Conservation (phyloP, 2,329 filamentous ascomycete species). For the Phialophora expanda region DNA sequence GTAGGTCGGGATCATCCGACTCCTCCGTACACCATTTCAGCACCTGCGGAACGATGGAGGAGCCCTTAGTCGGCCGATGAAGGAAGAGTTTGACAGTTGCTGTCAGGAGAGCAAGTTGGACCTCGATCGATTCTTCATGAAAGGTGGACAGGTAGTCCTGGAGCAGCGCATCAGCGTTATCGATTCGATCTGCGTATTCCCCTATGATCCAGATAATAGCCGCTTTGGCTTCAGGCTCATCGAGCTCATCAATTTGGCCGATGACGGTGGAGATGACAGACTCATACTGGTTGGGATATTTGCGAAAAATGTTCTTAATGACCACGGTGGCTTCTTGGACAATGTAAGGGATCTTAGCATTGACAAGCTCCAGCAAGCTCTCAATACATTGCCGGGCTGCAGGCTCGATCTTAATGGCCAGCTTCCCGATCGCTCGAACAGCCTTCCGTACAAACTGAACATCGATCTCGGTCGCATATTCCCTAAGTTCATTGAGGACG, state of each 20-base stretch:
- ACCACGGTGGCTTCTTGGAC: slow-evolving; percentile 98
- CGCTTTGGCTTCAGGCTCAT: slow-evolving; percentile 96
- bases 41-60: slow-evolving; percentile 89
- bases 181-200: slow-evolving; percentile 95
- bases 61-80: slow-evolving; percentile 90
- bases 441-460: slow-evolving; percentile 98
- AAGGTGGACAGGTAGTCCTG: slow-evolving; percentile 96
- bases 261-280: slow-evolving; percentile 95
- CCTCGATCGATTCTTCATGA: slow-evolving; percentile 91
- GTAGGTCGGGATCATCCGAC: slow-evolving; percentile 96
- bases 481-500: slow-evolving; percentile 88
- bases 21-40: slow-evolving; percentile 99
- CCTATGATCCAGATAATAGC: slow-evolving; percentile 99
- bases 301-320: slow-evolving; percentile 98
- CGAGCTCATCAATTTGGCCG: slow-evolving; percentile 92
- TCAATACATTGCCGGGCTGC: slow-evolving; percentile 91
- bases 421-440: slow-evolving; percentile 93
- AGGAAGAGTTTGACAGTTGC: slow-evolving; percentile 98
- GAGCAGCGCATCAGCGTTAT: slow-evolving; percentile 90
- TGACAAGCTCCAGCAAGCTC: slow-evolving; percentile 86
- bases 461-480: slow-evolving; percentile 97
- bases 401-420: slow-evolving; percentile 98
- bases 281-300: slow-evolving; percentile 98
- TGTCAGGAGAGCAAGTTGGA: slow-evolving; percentile 90
- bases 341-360: slow-evolving; percentile 98